phyloP scores from a whole-genome alignment of 345 rosid genomes.

The Citrus reticulata region DNA sequence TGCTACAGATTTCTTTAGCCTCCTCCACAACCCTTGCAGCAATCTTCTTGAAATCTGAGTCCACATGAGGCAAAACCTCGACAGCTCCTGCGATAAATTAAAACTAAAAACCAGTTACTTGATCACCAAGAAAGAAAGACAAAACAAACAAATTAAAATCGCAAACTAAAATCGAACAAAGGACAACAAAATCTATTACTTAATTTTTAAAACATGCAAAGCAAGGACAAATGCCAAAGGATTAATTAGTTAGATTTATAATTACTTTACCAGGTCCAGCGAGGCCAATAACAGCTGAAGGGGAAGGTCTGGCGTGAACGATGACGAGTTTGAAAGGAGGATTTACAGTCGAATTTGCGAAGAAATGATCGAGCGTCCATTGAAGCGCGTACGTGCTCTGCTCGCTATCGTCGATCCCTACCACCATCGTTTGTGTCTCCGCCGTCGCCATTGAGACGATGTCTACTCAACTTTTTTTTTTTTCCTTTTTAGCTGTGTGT shows the following conservation, averaged over 20 bases:
- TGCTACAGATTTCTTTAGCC: slow-evolving; percentile 53
- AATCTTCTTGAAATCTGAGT: slow-evolving; percentile 66
- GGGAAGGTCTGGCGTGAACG: slow-evolving; percentile 78
- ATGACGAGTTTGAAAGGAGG: slow-evolving; percentile 71
- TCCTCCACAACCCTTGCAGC: slow-evolving; percentile 65
- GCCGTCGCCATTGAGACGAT: slow-evolving; percentile 30
- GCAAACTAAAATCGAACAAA: background rate
- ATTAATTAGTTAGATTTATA: background rate
- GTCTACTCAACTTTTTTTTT: background rate
- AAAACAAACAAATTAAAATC: no score
- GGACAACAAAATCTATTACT: background rate
- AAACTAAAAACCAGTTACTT: background rate
- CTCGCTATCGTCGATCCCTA: slow-evolving; percentile 69
- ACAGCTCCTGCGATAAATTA: slow-evolving; percentile 47
- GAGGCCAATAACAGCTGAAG: slow-evolving; percentile 55
- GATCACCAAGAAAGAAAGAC: background rate
- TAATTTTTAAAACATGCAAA: no score
- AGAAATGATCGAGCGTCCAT: slow-evolving; percentile 85
- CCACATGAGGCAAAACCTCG: slow-evolving; percentile 64
- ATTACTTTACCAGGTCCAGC: slow-evolving; percentile 68
- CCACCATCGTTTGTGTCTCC: slow-evolving; percentile 52
- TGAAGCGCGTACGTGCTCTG: slow-evolving; percentile 74
- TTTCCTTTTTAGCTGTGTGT: no score
- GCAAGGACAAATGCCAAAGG: background rate
- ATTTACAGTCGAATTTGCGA: slow-evolving; percentile 47